Evolutionary conservation across 305 asterid genomes (phyloP).

Genomic region (Plantago lanceolata): DNA sequence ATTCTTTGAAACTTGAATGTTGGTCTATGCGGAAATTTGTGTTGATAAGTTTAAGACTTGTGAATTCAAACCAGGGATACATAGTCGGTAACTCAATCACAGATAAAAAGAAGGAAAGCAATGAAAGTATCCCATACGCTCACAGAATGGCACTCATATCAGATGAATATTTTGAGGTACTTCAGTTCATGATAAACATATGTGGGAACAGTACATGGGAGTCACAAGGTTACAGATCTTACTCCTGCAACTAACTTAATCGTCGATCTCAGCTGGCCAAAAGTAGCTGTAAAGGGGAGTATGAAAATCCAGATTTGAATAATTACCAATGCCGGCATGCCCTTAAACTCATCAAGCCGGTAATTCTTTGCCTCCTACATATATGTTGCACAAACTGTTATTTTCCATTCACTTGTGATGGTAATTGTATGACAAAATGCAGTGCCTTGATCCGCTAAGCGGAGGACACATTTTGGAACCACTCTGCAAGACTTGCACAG

Average conservation of each 20-base stretch:
- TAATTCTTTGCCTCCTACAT: background rate
- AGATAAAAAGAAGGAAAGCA: slow-evolving; percentile 12
- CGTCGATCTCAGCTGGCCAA: slow-evolving; percentile 38
- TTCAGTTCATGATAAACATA: background rate
- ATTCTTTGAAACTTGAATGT: too few relatives aligned
- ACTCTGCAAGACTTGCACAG: slow-evolving; percentile 22
- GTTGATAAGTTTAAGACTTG: too few relatives aligned
- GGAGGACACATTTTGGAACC: slow-evolving; percentile 31
- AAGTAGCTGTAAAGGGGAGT: slow-evolving; percentile 40
- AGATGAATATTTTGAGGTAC: slow-evolving; percentile 52
- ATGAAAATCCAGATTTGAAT: slow-evolving; percentile 32
- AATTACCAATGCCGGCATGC: slow-evolving; percentile 32
- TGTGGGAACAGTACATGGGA: too few relatives aligned
- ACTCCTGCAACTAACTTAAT: background rate
- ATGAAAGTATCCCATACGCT: slow-evolving; percentile 41
- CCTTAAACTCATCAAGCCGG: slow-evolving; percentile 34
- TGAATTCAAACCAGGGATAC: too few relatives aligned
- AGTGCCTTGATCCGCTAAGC: slow-evolving; percentile 27
- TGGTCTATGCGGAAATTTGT: too few relatives aligned
- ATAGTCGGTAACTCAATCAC: background rate
- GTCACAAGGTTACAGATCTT: too few relatives aligned
- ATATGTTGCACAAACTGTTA: too few relatives aligned
- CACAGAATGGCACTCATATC: slow-evolving; percentile 55
- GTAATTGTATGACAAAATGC: slow-evolving; percentile 1
- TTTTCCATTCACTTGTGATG: background rate